phyloP scores from a whole-genome alignment of 495 filamentous ascomycete species.

The Aspergillus haitiensis region DNA sequence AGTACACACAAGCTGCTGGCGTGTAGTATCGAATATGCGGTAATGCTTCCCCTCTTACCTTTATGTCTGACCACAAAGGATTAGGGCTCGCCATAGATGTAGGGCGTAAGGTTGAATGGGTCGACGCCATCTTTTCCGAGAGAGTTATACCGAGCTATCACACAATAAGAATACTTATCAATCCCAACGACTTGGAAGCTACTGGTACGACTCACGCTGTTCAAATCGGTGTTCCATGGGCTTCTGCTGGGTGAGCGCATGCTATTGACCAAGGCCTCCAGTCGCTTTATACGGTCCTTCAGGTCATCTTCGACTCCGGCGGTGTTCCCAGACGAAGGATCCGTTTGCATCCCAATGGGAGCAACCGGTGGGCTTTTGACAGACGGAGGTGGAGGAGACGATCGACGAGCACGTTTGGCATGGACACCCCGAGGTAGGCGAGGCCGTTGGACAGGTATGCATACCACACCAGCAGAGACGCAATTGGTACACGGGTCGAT shows the following conservation, averaged over 20 bases:
- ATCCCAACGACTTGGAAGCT: too few relatives aligned
- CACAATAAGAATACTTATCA: too few relatives aligned
- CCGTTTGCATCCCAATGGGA: neutral
- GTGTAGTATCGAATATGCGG: neutral
- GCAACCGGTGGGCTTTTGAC: neutral
- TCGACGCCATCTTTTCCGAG: too few relatives aligned
- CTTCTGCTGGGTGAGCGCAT: neutral
- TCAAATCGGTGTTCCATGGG: neutral
- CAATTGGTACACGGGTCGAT: slow-evolving; percentile 68
- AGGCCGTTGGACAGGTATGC: slow-evolving; percentile 39
- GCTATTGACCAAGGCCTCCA: neutral
- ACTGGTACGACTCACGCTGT: too few relatives aligned
- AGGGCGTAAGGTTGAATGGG: too few relatives aligned
- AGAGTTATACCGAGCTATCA: too few relatives aligned
- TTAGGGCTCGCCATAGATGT: neutral
- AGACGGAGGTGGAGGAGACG: neutral
- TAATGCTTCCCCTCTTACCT: neutral
- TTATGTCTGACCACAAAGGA: neutral
- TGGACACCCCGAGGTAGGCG: slow-evolving; percentile 16
- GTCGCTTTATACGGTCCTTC: neutral
- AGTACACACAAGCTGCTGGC: neutral
- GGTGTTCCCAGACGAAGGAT: neutral
- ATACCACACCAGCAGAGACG: slow-evolving; percentile 58
- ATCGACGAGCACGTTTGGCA: neutral
- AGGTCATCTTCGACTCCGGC: neutral